These are phyloP conservation scores for Quercus wislizeni DNA, from an alignment of 306 rosid genomes.

Conservation along the genomic window DNA sequence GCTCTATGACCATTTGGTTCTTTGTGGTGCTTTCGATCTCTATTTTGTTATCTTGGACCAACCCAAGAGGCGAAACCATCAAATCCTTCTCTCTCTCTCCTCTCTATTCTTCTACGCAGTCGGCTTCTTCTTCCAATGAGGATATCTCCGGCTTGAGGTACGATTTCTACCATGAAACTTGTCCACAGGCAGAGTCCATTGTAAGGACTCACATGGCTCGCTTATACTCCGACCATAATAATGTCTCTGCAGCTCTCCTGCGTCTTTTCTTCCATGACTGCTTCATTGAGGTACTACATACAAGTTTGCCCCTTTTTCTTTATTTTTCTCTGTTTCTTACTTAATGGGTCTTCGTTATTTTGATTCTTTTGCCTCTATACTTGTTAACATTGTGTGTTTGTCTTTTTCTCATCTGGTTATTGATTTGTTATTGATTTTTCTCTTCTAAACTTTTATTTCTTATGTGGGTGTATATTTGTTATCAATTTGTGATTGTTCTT, in stretches of 20 bases:
- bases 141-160: constrained; percentile 39
- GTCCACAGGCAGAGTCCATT: constrained; percentile 65
- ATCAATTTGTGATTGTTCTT: too few species aligned
- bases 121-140: constrained; percentile 17
- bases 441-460: too few species aligned
- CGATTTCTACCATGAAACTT: constrained; percentile 55
- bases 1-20: constrained; percentile 19
- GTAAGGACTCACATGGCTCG: constrained; percentile 50
- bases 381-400: too few species aligned
- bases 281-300: constrained; percentile 53
- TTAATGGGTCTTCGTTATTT: too few species aligned
- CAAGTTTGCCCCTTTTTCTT: constrained; percentile 5
- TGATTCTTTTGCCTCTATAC: too few species aligned
- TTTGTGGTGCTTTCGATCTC: constrained; percentile 29
- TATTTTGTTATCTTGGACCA: constrained; percentile 41
- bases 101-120: neutral
- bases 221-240: constrained; percentile 45
- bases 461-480: too few species aligned
- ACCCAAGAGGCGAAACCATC: constrained; percentile 34
- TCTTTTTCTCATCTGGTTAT: too few species aligned
- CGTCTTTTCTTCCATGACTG: constrained; percentile 95
- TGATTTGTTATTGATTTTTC: too few species aligned
- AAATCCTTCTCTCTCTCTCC: neutral
- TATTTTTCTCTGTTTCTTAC: neutral
- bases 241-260: constrained; percentile 62